phyloP scores from a whole-genome alignment of 2,329 filamentous ascomycete species.

The Cercospora berteroae region DNA sequence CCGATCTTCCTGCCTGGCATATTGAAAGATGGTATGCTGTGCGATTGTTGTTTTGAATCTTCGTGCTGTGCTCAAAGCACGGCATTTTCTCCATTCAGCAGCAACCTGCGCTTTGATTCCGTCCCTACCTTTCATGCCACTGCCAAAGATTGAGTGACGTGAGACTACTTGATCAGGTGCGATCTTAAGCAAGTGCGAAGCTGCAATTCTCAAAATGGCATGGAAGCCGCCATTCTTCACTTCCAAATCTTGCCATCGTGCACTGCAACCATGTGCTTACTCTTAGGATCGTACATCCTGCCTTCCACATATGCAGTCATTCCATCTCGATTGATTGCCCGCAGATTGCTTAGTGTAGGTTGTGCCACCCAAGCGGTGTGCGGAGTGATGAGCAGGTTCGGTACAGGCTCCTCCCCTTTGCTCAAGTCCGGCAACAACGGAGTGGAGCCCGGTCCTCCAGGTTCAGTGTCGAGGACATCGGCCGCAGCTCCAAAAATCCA shows the following conservation, averaged over 20 bases:
- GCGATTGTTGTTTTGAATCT: neutral
- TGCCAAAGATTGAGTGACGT: neutral
- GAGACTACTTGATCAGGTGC: neutral
- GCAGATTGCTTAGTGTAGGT: conserved; percentile 20
- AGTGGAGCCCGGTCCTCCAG: conserved; percentile 20
- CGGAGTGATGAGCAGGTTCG: conserved; percentile 22
- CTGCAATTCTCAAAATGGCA: neutral
- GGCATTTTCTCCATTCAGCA: neutral
- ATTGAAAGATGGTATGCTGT: neutral
- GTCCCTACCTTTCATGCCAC: neutral
- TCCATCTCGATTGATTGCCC: conserved; percentile 22
- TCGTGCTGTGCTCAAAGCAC: neutral
- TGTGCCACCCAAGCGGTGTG: conserved; percentile 27
- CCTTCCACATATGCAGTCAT: conserved; percentile 27
- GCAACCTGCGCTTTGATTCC: neutral
- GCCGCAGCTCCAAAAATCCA: conserved; percentile 26
- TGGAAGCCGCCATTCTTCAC: neutral
- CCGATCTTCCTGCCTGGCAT: neutral
- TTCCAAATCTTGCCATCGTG: conserved; percentile 29
- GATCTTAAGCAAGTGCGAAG: neutral
- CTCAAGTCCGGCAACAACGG: conserved; percentile 24
- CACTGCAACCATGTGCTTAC: conserved; percentile 22
- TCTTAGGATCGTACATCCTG: conserved; percentile 25
- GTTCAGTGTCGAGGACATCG: conserved; percentile 27
- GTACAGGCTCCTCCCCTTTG: conserved; percentile 23